Percentiles rank a stretch among this genome's conserved stretches.
Evolutionary conservation across 306 rosid genomes (phyloP).

Genomic region (Prunus kanzakura): DNA sequence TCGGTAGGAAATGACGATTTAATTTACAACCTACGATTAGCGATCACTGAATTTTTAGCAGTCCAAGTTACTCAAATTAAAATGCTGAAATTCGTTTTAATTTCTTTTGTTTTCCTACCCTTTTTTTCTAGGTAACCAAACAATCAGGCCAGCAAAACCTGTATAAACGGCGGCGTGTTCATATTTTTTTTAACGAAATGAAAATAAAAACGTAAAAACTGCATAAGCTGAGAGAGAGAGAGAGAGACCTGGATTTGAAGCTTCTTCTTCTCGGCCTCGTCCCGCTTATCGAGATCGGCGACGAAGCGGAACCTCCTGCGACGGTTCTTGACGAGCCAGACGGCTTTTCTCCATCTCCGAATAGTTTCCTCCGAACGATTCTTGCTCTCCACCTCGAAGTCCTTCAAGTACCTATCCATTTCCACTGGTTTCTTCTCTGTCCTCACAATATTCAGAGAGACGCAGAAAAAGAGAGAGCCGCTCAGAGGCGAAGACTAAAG

Average conservation of each 20-base stretch:
- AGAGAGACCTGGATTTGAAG: conserved; percentile 57
- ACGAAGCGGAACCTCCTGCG: conserved; percentile 71
- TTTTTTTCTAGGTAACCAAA: too few relatives aligned
- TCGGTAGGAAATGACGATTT: background rate
- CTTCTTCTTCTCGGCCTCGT: conserved; percentile 53
- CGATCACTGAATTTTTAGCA: background rate
- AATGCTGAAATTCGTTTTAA: background rate
- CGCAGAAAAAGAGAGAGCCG: background rate
- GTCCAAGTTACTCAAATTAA: background rate
- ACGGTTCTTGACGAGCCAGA: conserved; percentile 63
- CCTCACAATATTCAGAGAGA: background rate
- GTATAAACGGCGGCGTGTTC: too few relatives aligned
- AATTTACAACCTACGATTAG: background rate
- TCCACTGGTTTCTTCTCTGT: background rate
- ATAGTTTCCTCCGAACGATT: conserved; percentile 50
- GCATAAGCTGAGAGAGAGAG: too few relatives aligned
- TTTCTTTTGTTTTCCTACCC: background rate
- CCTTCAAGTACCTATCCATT: conserved; percentile 50
- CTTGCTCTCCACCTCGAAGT: conserved; percentile 59
- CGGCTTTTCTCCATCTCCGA: conserved; percentile 76
- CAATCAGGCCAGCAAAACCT: too few relatives aligned
- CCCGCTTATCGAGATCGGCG: conserved; percentile 81
- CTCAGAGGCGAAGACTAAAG: background rate
- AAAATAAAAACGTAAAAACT: too few relatives aligned
- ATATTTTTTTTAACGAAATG: too few relatives aligned